These are phyloP conservation scores for Eragrostis tef DNA, from an alignment of 202 grass and related monocot genomes.

Conservation along the genomic window DNA sequence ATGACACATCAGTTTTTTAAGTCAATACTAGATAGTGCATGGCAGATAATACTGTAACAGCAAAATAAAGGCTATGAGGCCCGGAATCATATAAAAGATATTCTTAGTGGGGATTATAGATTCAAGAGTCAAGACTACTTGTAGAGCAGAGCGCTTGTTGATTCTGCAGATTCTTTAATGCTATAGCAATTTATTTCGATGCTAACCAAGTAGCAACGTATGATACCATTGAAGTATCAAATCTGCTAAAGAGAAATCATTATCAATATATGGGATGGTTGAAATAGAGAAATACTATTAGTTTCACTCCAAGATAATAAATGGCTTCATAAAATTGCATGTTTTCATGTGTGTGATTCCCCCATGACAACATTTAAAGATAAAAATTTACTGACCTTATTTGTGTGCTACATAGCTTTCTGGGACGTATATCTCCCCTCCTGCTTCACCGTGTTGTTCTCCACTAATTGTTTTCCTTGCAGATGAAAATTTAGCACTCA, in stretches of 20 bases:
- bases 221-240: background rate
- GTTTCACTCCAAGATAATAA: background rate
- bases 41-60: constrained; percentile 3
- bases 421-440: constrained; percentile 96
- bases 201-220: background rate
- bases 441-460: constrained; percentile 95
- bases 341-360: constrained; percentile 1
- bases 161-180: too few relatives aligned
- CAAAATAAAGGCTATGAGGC: background rate
- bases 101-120: too few relatives aligned
- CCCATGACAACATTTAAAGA: constrained; percentile 2
- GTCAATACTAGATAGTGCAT: background rate
- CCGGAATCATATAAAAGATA: constrained; percentile 11
- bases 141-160: too few relatives aligned
- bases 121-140: too few relatives aligned
- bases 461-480: constrained; percentile 89
- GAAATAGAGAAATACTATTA: background rate
- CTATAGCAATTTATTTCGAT: too few relatives aligned
- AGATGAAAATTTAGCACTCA: constrained; percentile 89
- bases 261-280: constrained; percentile 1
- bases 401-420: constrained; percentile 67
- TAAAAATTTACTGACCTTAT: constrained; percentile 68
- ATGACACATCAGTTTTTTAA: background rate
- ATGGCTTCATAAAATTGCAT: background rate
- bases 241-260: background rate